A percentile compares a stretch with the other conserved stretches of the same genome.
phyloP scores from a whole-genome alignment of 257 asterid genomes.

The Osmanthus fragrans region DNA sequence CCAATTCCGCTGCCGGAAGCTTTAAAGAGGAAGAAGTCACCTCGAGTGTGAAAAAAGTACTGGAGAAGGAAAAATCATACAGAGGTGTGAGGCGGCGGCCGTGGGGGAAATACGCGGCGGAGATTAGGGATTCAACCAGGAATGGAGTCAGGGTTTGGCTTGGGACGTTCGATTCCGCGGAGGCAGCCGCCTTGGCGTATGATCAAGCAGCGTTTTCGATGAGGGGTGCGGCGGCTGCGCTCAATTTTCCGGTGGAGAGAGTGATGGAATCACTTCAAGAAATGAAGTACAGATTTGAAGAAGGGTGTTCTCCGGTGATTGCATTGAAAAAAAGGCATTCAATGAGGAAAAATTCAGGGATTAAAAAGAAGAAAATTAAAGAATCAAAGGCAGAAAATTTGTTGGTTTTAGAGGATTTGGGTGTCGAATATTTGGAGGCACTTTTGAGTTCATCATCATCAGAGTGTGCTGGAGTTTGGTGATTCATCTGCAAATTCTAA shows the following conservation, averaged over 20 bases:
- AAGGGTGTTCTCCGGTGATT: slow-evolving; percentile 74
- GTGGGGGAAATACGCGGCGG: slow-evolving; percentile 92
- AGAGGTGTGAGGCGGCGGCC: slow-evolving; percentile 82
- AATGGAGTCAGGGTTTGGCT: slow-evolving; percentile 84
- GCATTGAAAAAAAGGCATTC: slow-evolving; percentile 66
- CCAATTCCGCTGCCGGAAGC: slow-evolving; percentile 27
- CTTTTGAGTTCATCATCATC: slow-evolving; percentile 42
- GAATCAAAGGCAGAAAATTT: slow-evolving; percentile 30
- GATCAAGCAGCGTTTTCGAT: slow-evolving; percentile 82
- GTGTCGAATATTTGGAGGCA: slow-evolving; percentile 61
- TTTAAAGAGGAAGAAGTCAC: slow-evolving; percentile 57
- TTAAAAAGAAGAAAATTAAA: slow-evolving; percentile 22
- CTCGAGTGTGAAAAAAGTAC: slow-evolving; percentile 16
- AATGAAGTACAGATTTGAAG: slow-evolving; percentile 53
- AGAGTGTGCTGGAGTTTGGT: slow-evolving; percentile 18
- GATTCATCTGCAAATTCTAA: slow-evolving; percentile 2
- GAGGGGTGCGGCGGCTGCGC: slow-evolving; percentile 72
- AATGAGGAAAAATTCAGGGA: slow-evolving; percentile 38
- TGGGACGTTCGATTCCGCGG: slow-evolving; percentile 83
- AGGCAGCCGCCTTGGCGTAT: slow-evolving; percentile 85
- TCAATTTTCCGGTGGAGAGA: slow-evolving; percentile 70
- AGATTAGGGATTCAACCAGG: slow-evolving; percentile 80
- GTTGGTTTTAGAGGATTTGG: slow-evolving; percentile 81
- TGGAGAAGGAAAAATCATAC: slow-evolving; percentile 36
- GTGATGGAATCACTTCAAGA: slow-evolving; percentile 59